Conservation (phyloP, 108 stramenopile genomes). For the Conticribra guillardii region DNA sequence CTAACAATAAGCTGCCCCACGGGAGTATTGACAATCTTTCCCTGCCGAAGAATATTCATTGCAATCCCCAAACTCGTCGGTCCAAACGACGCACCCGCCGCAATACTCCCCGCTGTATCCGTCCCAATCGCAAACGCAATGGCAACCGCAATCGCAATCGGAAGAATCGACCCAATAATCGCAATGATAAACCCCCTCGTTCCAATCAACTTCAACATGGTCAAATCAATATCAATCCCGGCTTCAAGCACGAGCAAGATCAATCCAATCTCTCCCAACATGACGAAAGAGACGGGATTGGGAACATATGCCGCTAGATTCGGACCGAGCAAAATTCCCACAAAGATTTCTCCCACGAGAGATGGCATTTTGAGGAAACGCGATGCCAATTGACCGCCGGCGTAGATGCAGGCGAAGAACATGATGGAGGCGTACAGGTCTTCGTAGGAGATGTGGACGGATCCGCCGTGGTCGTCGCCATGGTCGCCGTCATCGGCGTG, state of each 20-base stretch:
- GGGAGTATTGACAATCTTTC: slow-evolving; percentile 79
- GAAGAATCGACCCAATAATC: slow-evolving; percentile 74
- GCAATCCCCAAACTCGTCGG: slow-evolving; percentile 85
- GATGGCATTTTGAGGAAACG: slow-evolving; percentile 68
- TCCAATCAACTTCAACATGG: slow-evolving; percentile 79
- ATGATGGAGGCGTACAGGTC: slow-evolving; percentile 73
- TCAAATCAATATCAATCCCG: slow-evolving; percentile 82
- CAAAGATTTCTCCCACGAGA: slow-evolving; percentile 81
- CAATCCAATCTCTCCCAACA: slow-evolving; percentile 81
- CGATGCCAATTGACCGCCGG: slow-evolving; percentile 52
- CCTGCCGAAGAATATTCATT: slow-evolving; percentile 70
- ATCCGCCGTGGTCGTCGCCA: slow-evolving; percentile 9
- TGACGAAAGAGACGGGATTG: slow-evolving; percentile 68
- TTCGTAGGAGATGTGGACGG: slow-evolving; percentile 70
- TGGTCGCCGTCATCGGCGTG: slow-evolving; percentile 14
- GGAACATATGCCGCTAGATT: slow-evolving; percentile 65
- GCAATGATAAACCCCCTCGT: slow-evolving; percentile 75
- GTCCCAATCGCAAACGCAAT: slow-evolving; percentile 61
- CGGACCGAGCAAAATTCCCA: slow-evolving; percentile 80
- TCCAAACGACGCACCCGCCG: slow-evolving; percentile 78
- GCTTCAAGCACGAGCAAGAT: slow-evolving; percentile 80
- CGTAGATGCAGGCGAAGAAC: slow-evolving; percentile 69
- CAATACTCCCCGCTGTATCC: slow-evolving; percentile 61
- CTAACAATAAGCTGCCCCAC: slow-evolving; percentile 85
- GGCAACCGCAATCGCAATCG: slow-evolving; percentile 71